Evolutionary conservation across 2,329 filamentous ascomycete genomes (phyloP).

Genomic region (Penicillium sclerotigenum): DNA sequence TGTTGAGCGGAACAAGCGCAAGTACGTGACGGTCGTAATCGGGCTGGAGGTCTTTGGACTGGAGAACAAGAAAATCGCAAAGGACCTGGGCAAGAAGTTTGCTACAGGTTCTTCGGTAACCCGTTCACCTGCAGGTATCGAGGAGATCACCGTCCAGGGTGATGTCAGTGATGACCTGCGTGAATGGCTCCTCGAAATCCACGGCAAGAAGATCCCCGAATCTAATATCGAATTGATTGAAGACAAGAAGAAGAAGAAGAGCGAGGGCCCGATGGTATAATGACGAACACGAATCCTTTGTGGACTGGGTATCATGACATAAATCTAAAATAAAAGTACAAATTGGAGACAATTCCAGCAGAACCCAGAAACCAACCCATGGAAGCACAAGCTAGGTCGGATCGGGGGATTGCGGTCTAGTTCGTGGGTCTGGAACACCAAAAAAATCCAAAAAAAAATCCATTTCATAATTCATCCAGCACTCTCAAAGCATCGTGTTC

Average conservation of each 20-base stretch:
- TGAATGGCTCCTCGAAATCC: slow-evolving; percentile 85
- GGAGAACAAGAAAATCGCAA: slow-evolving; percentile 91
- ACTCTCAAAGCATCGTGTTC: slow-evolving; percentile 26
- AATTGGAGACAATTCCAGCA: slow-evolving; percentile 12
- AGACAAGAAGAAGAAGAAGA: slow-evolving; percentile 88
- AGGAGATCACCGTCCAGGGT: slow-evolving; percentile 97
- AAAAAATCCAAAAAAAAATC: too few species aligned
- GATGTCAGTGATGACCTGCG: slow-evolving; percentile 93
- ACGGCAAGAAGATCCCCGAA: slow-evolving; percentile 78
- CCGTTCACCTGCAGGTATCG: slow-evolving; percentile 77
- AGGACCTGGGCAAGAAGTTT: slow-evolving; percentile 98
- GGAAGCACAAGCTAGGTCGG: background rate
- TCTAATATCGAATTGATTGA: slow-evolving; percentile 94
- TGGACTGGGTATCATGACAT: slow-evolving; percentile 28
- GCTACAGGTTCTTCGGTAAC: slow-evolving; percentile 91
- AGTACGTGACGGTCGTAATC: slow-evolving; percentile 89
- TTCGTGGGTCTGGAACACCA: background rate
- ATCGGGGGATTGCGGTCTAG: background rate
- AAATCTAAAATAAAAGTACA: slow-evolving; percentile 15
- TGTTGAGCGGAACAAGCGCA: slow-evolving; percentile 96
- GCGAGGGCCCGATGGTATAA: slow-evolving; percentile 14
- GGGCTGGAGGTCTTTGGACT: slow-evolving; percentile 87
- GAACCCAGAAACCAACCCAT: background rate
- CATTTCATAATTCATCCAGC: slow-evolving; percentile 31
- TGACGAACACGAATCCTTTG: slow-evolving; percentile 16